Conservation (phyloP, 257 asterid genomes). For the Sherardia arvensis region DNA sequence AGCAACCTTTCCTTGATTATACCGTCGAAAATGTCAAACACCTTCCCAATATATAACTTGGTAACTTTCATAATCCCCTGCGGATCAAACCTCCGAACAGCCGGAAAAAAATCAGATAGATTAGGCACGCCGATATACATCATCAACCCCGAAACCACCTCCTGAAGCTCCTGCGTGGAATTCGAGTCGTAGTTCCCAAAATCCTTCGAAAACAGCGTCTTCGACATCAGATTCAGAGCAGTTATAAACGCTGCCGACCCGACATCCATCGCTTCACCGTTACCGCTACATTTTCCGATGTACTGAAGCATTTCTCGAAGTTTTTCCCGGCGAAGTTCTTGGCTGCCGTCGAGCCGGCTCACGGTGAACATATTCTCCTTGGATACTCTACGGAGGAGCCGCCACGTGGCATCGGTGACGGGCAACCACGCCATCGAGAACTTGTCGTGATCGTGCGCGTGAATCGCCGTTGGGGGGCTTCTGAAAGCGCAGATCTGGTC, state of each 20-base stretch:
- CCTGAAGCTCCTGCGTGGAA: constrained; percentile 16
- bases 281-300: constrained; percentile 6
- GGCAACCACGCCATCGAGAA: constrained; percentile 15
- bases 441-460: constrained; percentile 5
- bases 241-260: constrained; percentile 20
- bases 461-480: background rate
- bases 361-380: constrained; percentile 16
- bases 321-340: constrained; percentile 24
- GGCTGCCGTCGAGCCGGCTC: constrained; percentile 11
- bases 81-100: constrained; percentile 10
- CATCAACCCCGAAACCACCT: constrained; percentile 9
- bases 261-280: background rate
- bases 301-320: constrained; percentile 6
- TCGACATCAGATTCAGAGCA: constrained; percentile 15
- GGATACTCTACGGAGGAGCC: constrained; percentile 9
- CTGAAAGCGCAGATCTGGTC: constrained; percentile 15
- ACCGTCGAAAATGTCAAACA: constrained; percentile 14
- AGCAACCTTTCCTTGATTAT: constrained; percentile 11
- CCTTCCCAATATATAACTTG: background rate
- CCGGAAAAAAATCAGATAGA: constrained; percentile 15
- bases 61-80: constrained; percentile 6
- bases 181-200: constrained; percentile 8
- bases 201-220: constrained; percentile 16
- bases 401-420: constrained; percentile 12
- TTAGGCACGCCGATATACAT: background rate